Conservation (phyloP, 1,139 yeast genomes). For the Hansenula sp. region DNA sequence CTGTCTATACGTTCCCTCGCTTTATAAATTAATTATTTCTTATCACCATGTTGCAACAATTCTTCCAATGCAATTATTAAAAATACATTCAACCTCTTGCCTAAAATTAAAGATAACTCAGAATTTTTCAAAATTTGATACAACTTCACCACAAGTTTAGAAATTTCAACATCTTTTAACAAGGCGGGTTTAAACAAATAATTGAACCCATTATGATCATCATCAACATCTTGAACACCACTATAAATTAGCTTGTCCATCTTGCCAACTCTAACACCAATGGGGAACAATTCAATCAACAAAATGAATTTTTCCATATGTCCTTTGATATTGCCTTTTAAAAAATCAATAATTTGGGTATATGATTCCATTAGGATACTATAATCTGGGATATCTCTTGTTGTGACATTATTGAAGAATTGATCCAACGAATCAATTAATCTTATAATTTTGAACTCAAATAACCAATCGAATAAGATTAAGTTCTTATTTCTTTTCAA, state of each 20-base stretch:
- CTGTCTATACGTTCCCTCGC: too few species aligned
- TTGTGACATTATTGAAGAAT: neutral
- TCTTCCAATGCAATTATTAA: constrained; percentile 11
- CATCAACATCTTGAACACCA: constrained; percentile 7
- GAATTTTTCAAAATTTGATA: constrained; percentile 7
- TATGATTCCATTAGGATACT: neutral
- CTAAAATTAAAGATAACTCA: constrained; percentile 11
- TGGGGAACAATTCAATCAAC: constrained; percentile 20
- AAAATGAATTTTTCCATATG: constrained; percentile 17
- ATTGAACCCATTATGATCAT: constrained; percentile 8
- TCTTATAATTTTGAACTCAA: constrained; percentile 20
- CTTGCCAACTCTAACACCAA: neutral
- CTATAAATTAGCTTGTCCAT: constrained; percentile 14
- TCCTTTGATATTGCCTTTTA: constrained; percentile 9
- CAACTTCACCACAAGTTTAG: constrained; percentile 6
- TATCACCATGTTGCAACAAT: neutral
- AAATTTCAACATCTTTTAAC: constrained; percentile 7
- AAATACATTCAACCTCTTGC: constrained; percentile 14
- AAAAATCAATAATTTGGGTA: constrained; percentile 5
- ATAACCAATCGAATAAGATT: constrained; percentile 19
- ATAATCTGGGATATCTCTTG: neutral
- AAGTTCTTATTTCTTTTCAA: constrained; percentile 18
- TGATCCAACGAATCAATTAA: constrained; percentile 15
- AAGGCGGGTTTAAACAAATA: constrained; percentile 16
- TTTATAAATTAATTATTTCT: too few species aligned